Conservation (phyloP, 129 eudicot species). For the Lonicera japonica region DNA sequence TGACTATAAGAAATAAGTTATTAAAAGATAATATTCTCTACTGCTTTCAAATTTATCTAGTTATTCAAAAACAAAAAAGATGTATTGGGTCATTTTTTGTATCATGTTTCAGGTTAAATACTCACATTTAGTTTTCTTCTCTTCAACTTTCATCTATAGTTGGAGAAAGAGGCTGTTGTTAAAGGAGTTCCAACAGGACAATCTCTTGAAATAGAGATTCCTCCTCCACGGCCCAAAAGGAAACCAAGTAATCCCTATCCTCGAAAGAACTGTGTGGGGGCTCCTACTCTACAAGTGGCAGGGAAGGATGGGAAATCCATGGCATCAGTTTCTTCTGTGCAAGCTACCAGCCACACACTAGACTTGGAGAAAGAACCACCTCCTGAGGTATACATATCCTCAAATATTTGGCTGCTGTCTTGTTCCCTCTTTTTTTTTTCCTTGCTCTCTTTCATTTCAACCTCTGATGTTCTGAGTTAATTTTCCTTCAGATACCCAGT, state of each 20-base stretch:
- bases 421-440: background rate
- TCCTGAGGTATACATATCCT: constrained; percentile 47
- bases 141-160: constrained; percentile 23
- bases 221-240: constrained; percentile 99
- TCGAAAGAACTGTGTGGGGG: constrained; percentile 48
- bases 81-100: no score
- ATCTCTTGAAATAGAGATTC: constrained; percentile 86
- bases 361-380: constrained; percentile 58
- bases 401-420: background rate
- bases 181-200: constrained; percentile 75
- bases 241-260: constrained; percentile 98
- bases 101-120: background rate
- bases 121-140: background rate
- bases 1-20: no score
- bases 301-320: constrained; percentile 42
- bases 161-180: constrained; percentile 90
- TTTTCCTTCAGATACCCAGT: constrained; percentile 36
- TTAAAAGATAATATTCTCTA: no score
- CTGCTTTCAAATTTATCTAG: no score
- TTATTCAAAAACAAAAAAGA: no score
- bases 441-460: background rate
- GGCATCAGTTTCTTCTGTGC: constrained; percentile 33
- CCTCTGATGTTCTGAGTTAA: constrained; percentile 7
- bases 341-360: constrained; percentile 24
- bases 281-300: constrained; percentile 32